Conservation (phyloP, 2,329 filamentous ascomycete species). For the Beauveria pseudobassiana region DNA sequence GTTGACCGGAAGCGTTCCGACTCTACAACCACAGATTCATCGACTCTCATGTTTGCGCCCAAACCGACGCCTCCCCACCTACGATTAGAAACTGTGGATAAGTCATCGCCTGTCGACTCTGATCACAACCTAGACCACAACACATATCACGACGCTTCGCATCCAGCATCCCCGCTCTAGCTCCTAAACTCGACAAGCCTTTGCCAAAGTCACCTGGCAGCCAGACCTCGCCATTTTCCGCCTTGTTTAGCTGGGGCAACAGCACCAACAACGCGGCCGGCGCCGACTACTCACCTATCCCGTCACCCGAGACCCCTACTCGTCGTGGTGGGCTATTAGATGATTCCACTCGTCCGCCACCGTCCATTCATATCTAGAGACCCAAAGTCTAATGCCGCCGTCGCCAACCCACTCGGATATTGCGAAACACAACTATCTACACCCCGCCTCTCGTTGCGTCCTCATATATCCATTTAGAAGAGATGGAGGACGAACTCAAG, state of each 20-base stretch:
- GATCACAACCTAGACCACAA: slow-evolving; percentile 22
- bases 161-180: slow-evolving; percentile 20
- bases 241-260: slow-evolving; percentile 46
- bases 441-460: slow-evolving; percentile 33
- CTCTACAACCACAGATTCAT: neutral
- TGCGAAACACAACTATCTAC: slow-evolving; percentile 45
- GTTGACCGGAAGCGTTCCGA: slow-evolving; percentile 24
- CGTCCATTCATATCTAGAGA: slow-evolving; percentile 23
- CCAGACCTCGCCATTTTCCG: slow-evolving; percentile 40
- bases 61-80: slow-evolving; percentile 47
- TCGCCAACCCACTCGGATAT: slow-evolving; percentile 39
- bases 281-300: slow-evolving; percentile 46
- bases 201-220: slow-evolving; percentile 45
- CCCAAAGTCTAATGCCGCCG: slow-evolving; percentile 33
- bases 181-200: slow-evolving; percentile 44
- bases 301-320: slow-evolving; percentile 43
- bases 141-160: slow-evolving; percentile 16
- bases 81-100: slow-evolving; percentile 37
- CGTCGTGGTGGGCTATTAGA: slow-evolving; percentile 25
- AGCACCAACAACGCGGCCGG: slow-evolving; percentile 17
- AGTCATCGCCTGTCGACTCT: slow-evolving; percentile 15
- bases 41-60: slow-evolving; percentile 38
- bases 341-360: slow-evolving; percentile 23
- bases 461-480: slow-evolving; percentile 56
- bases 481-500: slow-evolving; percentile 90